Evolutionary conservation across 257 asterid genomes (phyloP).

Genomic region (Fraxinus americana): DNA sequence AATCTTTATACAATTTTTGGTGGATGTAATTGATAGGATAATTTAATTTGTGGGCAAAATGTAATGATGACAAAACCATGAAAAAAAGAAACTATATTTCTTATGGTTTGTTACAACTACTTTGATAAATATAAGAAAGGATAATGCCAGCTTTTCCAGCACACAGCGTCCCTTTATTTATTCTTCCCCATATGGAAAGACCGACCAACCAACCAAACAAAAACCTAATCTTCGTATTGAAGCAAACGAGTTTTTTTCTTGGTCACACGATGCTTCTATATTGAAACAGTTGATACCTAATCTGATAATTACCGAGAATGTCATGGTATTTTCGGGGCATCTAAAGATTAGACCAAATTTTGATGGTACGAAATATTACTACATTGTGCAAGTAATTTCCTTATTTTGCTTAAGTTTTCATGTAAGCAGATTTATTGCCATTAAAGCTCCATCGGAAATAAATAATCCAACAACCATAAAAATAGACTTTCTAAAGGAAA

Average conservation of each 20-base stretch:
- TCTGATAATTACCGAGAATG: no score
- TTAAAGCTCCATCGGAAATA: no score
- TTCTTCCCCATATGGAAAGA: neutral
- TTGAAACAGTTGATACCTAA: no score
- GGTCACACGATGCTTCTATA: neutral
- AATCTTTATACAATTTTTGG: neutral
- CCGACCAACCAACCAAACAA: conserved; percentile 5
- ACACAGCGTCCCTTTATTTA: neutral
- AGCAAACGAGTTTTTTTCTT: neutral
- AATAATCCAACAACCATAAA: no score
- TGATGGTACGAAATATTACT: no score
- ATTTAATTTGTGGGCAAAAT: conserved; percentile 20
- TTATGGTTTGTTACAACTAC: neutral
- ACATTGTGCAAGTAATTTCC: no score
- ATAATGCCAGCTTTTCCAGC: neutral
- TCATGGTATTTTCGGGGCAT: no score
- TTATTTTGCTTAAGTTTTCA: no score
- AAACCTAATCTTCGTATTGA: neutral
- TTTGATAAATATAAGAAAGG: neutral
- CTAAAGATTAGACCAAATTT: no score
- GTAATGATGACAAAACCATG: conserved; percentile 12
- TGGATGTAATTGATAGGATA: neutral
- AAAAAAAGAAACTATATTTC: neutral
- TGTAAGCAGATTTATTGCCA: no score
- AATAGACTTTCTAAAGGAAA: no score